Conservation (phyloP, 306 rosid species). For the Lathyrus oleraceus region DNA sequence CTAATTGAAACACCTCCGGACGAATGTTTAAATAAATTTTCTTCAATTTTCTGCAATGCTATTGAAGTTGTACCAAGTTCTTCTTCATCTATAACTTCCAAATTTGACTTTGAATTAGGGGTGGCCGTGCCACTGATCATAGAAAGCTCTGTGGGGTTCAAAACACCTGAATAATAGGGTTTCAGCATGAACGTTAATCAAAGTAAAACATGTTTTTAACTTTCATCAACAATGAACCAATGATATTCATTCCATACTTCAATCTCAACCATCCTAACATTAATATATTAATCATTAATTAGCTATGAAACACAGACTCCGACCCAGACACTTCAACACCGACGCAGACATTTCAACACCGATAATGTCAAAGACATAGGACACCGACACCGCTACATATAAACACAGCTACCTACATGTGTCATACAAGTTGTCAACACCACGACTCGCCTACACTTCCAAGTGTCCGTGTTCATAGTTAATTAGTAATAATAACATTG, state of each 20-base stretch:
- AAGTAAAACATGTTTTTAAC: neutral
- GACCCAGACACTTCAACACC: no score
- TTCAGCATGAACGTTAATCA: neutral
- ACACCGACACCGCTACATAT: no score
- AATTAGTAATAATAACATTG: neutral
- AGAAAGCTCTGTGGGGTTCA: constrained; percentile 78
- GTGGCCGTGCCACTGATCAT: constrained; percentile 62
- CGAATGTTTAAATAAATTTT: constrained; percentile 49
- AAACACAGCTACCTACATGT: no score
- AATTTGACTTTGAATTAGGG: constrained; percentile 43
- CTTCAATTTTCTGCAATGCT: constrained; percentile 48
- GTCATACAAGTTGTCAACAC: no score
- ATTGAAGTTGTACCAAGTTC: constrained; percentile 36
- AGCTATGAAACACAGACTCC: no score
- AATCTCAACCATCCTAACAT: neutral
- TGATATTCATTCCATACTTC: neutral
- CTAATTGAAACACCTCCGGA: constrained; percentile 35
- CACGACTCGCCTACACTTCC: no score
- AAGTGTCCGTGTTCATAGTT: no score
- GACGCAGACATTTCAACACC: no score
- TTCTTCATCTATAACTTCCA: constrained; percentile 66
- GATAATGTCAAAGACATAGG: no score
- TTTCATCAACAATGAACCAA: constrained; percentile 2
- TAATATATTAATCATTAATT: no score
- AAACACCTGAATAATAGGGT: constrained; percentile 56